Evolutionary conservation across 257 asterid species (phyloP).

Genomic region (Solanum rostratum): DNA sequence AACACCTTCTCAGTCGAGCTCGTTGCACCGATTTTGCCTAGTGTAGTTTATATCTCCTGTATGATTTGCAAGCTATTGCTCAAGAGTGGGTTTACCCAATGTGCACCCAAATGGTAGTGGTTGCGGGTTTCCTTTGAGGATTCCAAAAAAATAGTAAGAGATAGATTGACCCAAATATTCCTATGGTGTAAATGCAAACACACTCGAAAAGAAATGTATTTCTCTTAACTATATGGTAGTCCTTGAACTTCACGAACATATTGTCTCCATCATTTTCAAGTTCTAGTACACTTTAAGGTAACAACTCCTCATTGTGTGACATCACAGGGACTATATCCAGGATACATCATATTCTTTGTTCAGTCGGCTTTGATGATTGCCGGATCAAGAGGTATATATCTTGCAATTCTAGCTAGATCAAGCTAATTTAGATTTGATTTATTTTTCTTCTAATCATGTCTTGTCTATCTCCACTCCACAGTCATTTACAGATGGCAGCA

Average conservation of each 20-base stretch:
- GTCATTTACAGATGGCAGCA: slow-evolving; percentile 69
- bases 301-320: background rate
- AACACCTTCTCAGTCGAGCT: background rate
- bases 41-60: background rate
- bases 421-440: background rate
- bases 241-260: background rate
- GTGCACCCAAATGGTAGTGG: background rate
- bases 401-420: background rate
- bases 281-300: background rate
- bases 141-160: background rate
- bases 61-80: background rate
- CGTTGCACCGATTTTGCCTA: background rate
- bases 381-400: slow-evolving; percentile 71
- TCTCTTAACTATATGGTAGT: background rate
- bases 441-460: slow-evolving; percentile 5
- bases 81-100: background rate
- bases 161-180: background rate
- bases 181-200: background rate
- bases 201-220: background rate
- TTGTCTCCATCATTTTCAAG: background rate
- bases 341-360: slow-evolving; percentile 79
- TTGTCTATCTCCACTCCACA: slow-evolving; percentile 28
- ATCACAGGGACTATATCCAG: slow-evolving; percentile 80
- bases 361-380: slow-evolving; percentile 81
- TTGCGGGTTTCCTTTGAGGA: background rate